phyloP scores from a whole-genome alignment of 179 eudicot genomes.

The Beta corolliflora region DNA sequence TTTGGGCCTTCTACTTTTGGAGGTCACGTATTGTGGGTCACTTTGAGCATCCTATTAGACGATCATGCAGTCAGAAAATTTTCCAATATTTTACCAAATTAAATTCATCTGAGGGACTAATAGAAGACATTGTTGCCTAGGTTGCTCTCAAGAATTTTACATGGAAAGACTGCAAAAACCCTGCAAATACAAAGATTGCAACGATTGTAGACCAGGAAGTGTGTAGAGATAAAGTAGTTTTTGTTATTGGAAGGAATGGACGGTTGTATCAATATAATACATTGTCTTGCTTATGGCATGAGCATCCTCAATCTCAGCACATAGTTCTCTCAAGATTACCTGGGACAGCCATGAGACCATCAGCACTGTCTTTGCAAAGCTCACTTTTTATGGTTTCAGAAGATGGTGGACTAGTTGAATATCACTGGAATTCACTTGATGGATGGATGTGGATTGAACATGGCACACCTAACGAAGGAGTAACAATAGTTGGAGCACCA shows the following conservation, averaged over 20 bases:
- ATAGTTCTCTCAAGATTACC: slow-evolving; percentile 63
- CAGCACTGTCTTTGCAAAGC: slow-evolving; percentile 46
- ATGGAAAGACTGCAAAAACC: slow-evolving; percentile 84
- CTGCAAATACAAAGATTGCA: slow-evolving; percentile 63
- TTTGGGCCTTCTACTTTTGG: too few species aligned
- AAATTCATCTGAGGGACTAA: slow-evolving; percentile 3
- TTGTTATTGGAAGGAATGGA: slow-evolving; percentile 63
- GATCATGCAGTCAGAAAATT: too few species aligned
- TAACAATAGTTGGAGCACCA: slow-evolving; percentile 59
- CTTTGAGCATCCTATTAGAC: too few species aligned
- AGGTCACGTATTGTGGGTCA: too few species aligned
- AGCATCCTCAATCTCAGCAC: slow-evolving; percentile 78
- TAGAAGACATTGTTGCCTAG: slow-evolving; percentile 32
- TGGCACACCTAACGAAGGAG: slow-evolving; percentile 61
- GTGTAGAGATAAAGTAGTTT: slow-evolving; percentile 66
- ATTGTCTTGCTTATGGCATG: slow-evolving; percentile 74
- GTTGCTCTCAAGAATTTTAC: slow-evolving; percentile 69
- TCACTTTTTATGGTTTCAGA: slow-evolving; percentile 78
- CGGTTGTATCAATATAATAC: slow-evolving; percentile 75
- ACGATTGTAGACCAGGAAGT: slow-evolving; percentile 81
- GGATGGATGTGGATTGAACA: slow-evolving; percentile 94
- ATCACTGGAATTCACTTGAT: slow-evolving; percentile 63
- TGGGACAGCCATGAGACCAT: slow-evolving; percentile 67
- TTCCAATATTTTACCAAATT: not conserved
- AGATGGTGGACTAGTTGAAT: slow-evolving; percentile 77